Base-by-base conservation (phyloP, 2,329 filamentous ascomycete species). In the Alternaria dauci region DNA sequence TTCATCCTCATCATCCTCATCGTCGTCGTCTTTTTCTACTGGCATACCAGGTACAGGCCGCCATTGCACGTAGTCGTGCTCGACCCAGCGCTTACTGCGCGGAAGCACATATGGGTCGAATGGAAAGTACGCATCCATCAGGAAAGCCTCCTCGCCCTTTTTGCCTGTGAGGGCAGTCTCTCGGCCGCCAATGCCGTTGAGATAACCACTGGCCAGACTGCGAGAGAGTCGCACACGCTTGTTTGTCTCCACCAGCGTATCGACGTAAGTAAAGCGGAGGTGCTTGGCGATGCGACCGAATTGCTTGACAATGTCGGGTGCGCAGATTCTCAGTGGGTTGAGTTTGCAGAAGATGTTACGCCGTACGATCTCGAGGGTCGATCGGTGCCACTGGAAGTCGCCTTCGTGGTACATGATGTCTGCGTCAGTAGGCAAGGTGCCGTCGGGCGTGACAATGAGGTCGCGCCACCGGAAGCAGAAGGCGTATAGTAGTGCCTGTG, bases 391-490 rank as follows among this genome's bases (percentile, higher is more conserved):
- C 41, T 86, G 85, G 42, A 96, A 87, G 58, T 96, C 91, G 67
- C 90, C 88, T 3, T 89, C 59, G 87, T 90, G 64, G 82, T 86
- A 79, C 87, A 91, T 58, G 87, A 85, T 62, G 80, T 83, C 61
- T 36, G 87, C 82, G 55, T 80, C 76, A 0, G 73, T 70, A 8
- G 70, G 68, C 14, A 69, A 59, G 3, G 57, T 58, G 9, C 84
- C 80, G 43, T 87, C 84, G 42, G 83, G 80, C 11, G 77, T 85
- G 20, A 87, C 83, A 57, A 92, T 90, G 47, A 99, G 84, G 73
- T 98, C 94, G 62, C 93, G 90, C 95, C 95, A 99, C 56, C 95
- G 89, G 83, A 99, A 99, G 82, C 95, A 99, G 80, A 96, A 97
- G 60, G 96, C 94, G 81, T 97, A 97, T 25, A 97, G 86, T 3